phyloP scores from a whole-genome alignment of 2,329 filamentous ascomycete genomes.

The Phoma herbarum region DNA sequence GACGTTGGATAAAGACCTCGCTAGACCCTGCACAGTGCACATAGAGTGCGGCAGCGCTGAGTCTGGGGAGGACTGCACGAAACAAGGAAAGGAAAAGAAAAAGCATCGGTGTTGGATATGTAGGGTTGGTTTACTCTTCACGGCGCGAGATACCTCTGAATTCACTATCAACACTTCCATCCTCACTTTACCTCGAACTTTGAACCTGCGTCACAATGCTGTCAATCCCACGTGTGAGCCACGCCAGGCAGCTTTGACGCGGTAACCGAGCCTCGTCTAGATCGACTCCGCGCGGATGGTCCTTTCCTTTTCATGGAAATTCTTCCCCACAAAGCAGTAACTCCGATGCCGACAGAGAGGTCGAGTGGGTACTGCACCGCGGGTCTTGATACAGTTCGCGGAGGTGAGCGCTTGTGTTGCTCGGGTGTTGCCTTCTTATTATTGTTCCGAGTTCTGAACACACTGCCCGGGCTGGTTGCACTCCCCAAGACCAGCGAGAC shows the following conservation, averaged over 20 bases:
- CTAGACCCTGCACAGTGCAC: slow-evolving; percentile 8
- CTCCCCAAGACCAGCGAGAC: neutral
- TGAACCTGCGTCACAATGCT: slow-evolving; percentile 7
- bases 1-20: slow-evolving; percentile 8
- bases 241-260: slow-evolving; percentile 5
- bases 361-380: slow-evolving; percentile 7
- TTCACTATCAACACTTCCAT: slow-evolving; percentile 8
- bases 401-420: neutral
- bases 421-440: neutral
- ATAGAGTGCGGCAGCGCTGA: neutral
- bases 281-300: slow-evolving; percentile 3
- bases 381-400: neutral
- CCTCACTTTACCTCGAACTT: neutral
- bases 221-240: slow-evolving; percentile 9
- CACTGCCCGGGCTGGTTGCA: neutral
- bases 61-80: neutral
- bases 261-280: slow-evolving; percentile 11
- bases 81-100: slow-evolving; percentile 5
- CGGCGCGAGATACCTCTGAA: slow-evolving; percentile 18
- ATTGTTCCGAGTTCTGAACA: neutral
- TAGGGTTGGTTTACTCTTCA: slow-evolving; percentile 4
- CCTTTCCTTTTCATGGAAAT: slow-evolving; percentile 11
- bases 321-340: slow-evolving; percentile 26
- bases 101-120: slow-evolving; percentile 8
- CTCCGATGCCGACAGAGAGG: slow-evolving; percentile 24